phyloP scores from a whole-genome alignment of 306 rosid genomes.

The Corylus heterophylla region DNA sequence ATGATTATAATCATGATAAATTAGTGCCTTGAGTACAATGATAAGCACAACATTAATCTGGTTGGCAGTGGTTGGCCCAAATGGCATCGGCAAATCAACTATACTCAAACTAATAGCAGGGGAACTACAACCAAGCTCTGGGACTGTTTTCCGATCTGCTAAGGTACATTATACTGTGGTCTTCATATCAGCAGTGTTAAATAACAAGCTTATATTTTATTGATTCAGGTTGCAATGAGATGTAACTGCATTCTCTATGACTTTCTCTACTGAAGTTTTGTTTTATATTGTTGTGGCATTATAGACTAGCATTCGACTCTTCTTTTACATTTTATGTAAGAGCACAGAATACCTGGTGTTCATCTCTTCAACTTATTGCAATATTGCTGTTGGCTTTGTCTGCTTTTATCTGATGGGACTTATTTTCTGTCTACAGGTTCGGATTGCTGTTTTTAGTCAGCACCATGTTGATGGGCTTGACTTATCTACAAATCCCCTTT shows the following conservation, averaged over 20 bases:
- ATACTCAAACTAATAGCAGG: constrained; percentile 97
- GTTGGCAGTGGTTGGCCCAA: constrained; percentile 97
- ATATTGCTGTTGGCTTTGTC: constrained; percentile 18
- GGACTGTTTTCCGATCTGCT: constrained; percentile 96
- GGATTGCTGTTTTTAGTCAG: constrained; percentile 98
- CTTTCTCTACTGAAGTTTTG: background rate
- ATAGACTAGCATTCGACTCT: constrained; percentile 9
- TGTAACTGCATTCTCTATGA: background rate
- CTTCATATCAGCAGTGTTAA: constrained; percentile 3
- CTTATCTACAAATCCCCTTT: constrained; percentile 89
- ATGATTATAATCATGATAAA: background rate
- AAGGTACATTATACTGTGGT: constrained; percentile 55
- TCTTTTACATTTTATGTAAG: constrained; percentile 16
- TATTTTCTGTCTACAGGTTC: constrained; percentile 62
- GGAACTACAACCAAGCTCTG: constrained; percentile 93
- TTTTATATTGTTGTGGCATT: constrained; percentile 3
- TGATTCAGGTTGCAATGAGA: background rate
- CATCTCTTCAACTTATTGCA: constrained; percentile 10
- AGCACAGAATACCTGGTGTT: constrained; percentile 14
- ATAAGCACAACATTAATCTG: constrained; percentile 9
- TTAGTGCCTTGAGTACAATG: background rate
- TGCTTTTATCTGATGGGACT: constrained; percentile 26
- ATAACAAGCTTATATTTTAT: background rate
- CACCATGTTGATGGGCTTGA: constrained; percentile 99
- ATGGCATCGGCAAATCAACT: constrained; percentile 98